Evolutionary conservation across 305 asterid species (phyloP).

Genomic region (Ruellia speciosa): DNA sequence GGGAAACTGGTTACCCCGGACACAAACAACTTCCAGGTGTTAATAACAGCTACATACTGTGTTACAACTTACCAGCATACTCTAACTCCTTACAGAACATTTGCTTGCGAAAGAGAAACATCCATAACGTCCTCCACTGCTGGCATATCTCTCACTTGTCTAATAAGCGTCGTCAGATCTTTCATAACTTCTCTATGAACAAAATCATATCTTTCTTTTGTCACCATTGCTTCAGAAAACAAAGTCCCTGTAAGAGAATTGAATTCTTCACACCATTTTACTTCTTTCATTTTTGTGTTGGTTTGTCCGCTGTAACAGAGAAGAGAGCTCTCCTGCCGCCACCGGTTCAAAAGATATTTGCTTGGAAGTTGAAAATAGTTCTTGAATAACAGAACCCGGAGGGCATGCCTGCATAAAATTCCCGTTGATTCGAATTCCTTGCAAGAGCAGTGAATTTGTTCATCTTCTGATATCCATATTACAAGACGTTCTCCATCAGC

Average conservation of each 20-base stretch:
- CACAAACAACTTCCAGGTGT: too few relatives aligned
- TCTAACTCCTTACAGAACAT: conserved; percentile 15
- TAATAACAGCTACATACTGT: too few relatives aligned
- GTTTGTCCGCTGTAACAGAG: conserved; percentile 27
- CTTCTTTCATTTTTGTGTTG: conserved; percentile 28
- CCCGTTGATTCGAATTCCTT: conserved; percentile 61
- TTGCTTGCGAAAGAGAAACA: conserved; percentile 28
- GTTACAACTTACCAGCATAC: too few relatives aligned
- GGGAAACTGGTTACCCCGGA: too few relatives aligned
- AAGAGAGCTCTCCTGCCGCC: conserved; percentile 48
- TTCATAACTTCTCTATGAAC: conserved; percentile 43
- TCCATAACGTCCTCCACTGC: conserved; percentile 30
- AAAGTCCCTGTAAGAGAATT: conserved; percentile 40
- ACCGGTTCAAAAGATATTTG: conserved; percentile 44
- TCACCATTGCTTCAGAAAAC: conserved; percentile 46
- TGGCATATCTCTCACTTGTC: conserved; percentile 47
- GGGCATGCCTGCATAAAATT: conserved; percentile 60
- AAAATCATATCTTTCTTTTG: conserved; percentile 45
- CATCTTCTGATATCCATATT: conserved; percentile 50
- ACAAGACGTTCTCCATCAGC: conserved; percentile 50
- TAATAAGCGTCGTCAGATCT: conserved; percentile 38
- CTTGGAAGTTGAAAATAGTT: conserved; percentile 63
- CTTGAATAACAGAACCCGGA: conserved; percentile 46
- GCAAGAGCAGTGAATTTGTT: conserved; percentile 60
- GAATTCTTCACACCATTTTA: conserved; percentile 47